Evolutionary conservation across 2,329 filamentous ascomycete genomes (phyloP), one percentile per base, ranked within the genome.

Genomic region (Corynespora cassiicola): DNA sequence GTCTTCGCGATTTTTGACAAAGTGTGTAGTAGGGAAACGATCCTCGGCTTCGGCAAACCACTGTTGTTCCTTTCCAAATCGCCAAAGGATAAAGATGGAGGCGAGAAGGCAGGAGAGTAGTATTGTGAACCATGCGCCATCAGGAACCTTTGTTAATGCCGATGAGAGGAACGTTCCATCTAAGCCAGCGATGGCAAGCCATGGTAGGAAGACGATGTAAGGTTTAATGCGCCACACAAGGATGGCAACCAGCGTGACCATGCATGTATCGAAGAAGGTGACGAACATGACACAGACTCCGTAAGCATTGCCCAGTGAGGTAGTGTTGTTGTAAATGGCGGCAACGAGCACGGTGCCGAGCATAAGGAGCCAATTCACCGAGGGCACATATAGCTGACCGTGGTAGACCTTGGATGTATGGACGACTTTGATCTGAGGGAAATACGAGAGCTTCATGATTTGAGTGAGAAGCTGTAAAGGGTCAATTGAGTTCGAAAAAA

Each of bases 221-320:
- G 80, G 71, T 2, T 79, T 77, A 17, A 86, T 63, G 14, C 80
- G 76, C 87, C 87, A 91, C 24, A 89, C 84, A 23, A 90, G 75
- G 2, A 90, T 74, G 0, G 87, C 84, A 2, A 86, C 84, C 1
- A 91, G 71, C 0, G 85, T 79, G 2, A 89, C 84, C 77, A 92
- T 83, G 63, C 79, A 85, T 0, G 87, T 90, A 37, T 85, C 86
- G 56, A 91, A 83, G 61, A 90, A 88, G 0, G 87, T 88, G 27
- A 90, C 87, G 31, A 88, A 80, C 53, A 90, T 88, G 59, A 91
- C 87, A 50, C 87, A 91, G 6, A 88, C 84, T 24, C 87, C 86
- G 53, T 90, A 90, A 0, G 87, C 87, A 54, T 89, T 82, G 16
- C 87, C 87, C 0, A 90, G 76, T 1, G 59, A 38, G 47, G 75